Evolutionary conservation across 768 basidiomycete species (phyloP), one percentile per base, ranked within the genome.

Genomic region (Phanerochaete sordida): DNA sequence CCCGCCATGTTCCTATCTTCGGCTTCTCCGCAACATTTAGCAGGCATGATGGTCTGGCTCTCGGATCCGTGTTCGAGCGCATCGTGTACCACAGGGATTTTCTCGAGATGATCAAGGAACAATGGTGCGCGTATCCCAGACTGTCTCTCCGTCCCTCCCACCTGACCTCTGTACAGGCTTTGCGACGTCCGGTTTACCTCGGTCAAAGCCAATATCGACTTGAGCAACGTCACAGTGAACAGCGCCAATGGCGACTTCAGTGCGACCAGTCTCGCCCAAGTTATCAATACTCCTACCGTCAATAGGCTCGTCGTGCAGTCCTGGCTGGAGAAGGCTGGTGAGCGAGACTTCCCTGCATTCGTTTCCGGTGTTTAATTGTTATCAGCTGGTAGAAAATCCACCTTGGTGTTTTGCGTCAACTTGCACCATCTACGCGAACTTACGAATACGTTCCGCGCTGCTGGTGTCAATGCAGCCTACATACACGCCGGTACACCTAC

Each of bases 21-120:
- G 96, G 95, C 0, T 97, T 98, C 70, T 94, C 93, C 56, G 96
- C 96, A 1, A 98, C 96, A 0, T 97, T 97, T 75, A 88, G 86
- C 64, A 82, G 96, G 28, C 91, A 95, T 64, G 96, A 98, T 65
- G 91, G 93, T 4, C 77, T 95, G 1, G 91, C 94, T 1, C 81
- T 98, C 3, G 88, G 92, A 6, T 87, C 89, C 2, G 88, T 97
- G 1, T 98, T 96, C 67, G 85, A 97, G 68, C 79, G 81, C 51
- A 95, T 98, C 56, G 95, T 97, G 0, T 98, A 93, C 70, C 95
- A 98, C 70, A 83, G 85, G 19, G 91, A 93, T 64, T 93, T 97
- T 65, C 72, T 93, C 13, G 86, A 92, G 54, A 95, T 98, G 95
- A 90, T 98, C 62, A 86, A 88, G 64, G 94, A 94, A 56, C 83